A percentile compares a stretch with the other conserved stretches of the same genome.
Evolutionary conservation across 768 basidiomycete genomes (phyloP).

Genomic region (Mycena olivaceomarginata): DNA sequence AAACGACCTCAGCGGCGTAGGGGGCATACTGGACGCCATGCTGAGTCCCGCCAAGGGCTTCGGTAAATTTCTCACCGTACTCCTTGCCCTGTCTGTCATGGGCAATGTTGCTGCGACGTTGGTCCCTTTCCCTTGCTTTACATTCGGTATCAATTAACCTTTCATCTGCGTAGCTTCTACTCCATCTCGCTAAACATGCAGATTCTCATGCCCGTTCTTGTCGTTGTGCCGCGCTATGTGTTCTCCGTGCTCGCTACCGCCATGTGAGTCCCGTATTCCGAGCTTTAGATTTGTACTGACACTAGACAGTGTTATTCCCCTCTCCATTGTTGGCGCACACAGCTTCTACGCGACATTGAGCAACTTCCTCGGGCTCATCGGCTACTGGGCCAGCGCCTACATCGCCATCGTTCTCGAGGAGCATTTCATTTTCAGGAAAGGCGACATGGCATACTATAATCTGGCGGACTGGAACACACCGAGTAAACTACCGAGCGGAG

Average conservation of each 20-base stretch:
- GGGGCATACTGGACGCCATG: conserved; percentile 84
- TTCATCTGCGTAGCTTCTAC: conserved; percentile 70
- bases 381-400: conserved; percentile 82
- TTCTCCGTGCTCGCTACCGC: conserved; percentile 84
- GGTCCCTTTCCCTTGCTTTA: not conserved
- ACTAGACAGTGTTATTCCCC: conserved; percentile 74
- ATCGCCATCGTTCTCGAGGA: conserved; percentile 79
- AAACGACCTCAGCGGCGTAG: conserved; percentile 76
- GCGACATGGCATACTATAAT: conserved; percentile 73
- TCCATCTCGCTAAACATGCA: conserved; percentile 86
- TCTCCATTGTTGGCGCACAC: conserved; percentile 86
- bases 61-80: conserved; percentile 86
- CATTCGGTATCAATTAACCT: not conserved
- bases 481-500: conserved; percentile 75
- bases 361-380: conserved; percentile 86
- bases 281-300: not conserved
- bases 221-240: conserved; percentile 82
- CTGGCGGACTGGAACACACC: conserved; percentile 74
- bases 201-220: conserved; percentile 75
- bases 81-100: conserved; percentile 88
- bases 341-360: conserved; percentile 81
- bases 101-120: conserved; percentile 86
- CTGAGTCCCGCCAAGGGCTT: conserved; percentile 82
- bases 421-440: conserved; percentile 79
- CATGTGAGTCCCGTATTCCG: conserved; percentile 67